These are phyloP conservation scores for Colletotrichum sp. DNA, from an alignment of 2,329 filamentous ascomycete species.

Conservation along the genomic window DNA sequence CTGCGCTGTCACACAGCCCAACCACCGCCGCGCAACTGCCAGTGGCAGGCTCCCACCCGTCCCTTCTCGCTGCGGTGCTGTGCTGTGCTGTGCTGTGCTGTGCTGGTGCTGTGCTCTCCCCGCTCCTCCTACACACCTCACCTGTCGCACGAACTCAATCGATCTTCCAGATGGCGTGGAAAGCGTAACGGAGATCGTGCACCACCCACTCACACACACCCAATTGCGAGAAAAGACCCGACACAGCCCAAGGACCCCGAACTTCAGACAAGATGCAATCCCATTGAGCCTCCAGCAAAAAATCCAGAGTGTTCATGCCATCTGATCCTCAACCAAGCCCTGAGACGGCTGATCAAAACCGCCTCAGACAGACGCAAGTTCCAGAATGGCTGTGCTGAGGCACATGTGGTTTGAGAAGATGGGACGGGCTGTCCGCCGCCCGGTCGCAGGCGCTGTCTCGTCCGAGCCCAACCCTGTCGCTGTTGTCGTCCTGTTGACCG, in stretches of 20 bases:
- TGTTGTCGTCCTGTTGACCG: neutral
- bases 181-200: slow-evolving; percentile 7
- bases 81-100: neutral
- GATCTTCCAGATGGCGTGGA: slow-evolving; percentile 19
- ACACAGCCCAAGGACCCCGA: slow-evolving; percentile 3
- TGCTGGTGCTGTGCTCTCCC: neutral
- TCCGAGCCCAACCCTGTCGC: neutral
- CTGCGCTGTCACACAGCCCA: neutral
- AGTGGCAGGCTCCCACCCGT: neutral
- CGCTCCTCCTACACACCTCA: neutral
- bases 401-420: slow-evolving; percentile 32
- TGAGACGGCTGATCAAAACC: slow-evolving; percentile 30
- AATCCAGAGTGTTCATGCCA: slow-evolving; percentile 14
- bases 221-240: neutral
- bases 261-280: slow-evolving; percentile 5
- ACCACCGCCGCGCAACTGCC: neutral
- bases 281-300: neutral
- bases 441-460: slow-evolving; percentile 14
- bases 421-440: slow-evolving; percentile 9
- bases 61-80: neutral
- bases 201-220: neutral
- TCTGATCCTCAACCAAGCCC: slow-evolving; percentile 19
- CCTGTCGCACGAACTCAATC: slow-evolving; percentile 12
- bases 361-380: slow-evolving; percentile 20
- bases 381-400: slow-evolving; percentile 29